phyloP scores from a whole-genome alignment of 371 early-diverging fungal species.

The Ecytonucleospora hepatopenaei region DNA sequence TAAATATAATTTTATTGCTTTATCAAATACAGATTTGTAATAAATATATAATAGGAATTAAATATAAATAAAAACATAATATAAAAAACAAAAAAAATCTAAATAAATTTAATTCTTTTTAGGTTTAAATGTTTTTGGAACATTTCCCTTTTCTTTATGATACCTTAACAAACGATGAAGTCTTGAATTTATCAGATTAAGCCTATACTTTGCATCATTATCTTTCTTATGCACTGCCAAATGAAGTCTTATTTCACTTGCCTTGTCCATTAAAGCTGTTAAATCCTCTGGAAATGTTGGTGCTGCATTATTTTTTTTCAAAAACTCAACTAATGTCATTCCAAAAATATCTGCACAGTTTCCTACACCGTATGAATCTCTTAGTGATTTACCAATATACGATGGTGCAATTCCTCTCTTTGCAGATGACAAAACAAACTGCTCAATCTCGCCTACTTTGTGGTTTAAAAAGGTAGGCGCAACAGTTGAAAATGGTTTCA shows the following conservation, averaged over 20 bases:
- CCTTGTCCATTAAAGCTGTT: constrained; percentile 95
- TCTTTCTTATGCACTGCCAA: constrained; percentile 96
- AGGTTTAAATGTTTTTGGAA: constrained; percentile 88
- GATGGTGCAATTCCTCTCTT: constrained; percentile 96
- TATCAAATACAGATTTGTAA: no score
- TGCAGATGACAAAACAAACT: constrained; percentile 89
- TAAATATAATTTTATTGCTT: no score
- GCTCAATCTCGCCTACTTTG: constrained; percentile 81
- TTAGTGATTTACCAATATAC: constrained; percentile 91
- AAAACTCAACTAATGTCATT: constrained; percentile 81
- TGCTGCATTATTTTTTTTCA: constrained; percentile 74
- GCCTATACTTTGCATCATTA: constrained; percentile 91
- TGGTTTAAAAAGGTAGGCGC: constrained; percentile 90
- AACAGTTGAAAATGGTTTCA: constrained; percentile 92
- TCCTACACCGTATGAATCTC: constrained; percentile 92
- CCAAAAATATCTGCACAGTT: constrained; percentile 84
- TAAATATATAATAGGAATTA: no score
- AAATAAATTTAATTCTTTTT: neutral
- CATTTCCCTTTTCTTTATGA: constrained; percentile 90
- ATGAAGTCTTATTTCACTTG: constrained; percentile 94
- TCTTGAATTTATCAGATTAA: constrained; percentile 92
- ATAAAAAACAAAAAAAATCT: no score
- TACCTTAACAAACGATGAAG: constrained; percentile 95
- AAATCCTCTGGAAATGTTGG: constrained; percentile 98
- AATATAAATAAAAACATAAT: no score